These are phyloP conservation scores for Syzygium syzygioides DNA, from an alignment of 441 rosid species.

Conservation along the genomic window DNA sequence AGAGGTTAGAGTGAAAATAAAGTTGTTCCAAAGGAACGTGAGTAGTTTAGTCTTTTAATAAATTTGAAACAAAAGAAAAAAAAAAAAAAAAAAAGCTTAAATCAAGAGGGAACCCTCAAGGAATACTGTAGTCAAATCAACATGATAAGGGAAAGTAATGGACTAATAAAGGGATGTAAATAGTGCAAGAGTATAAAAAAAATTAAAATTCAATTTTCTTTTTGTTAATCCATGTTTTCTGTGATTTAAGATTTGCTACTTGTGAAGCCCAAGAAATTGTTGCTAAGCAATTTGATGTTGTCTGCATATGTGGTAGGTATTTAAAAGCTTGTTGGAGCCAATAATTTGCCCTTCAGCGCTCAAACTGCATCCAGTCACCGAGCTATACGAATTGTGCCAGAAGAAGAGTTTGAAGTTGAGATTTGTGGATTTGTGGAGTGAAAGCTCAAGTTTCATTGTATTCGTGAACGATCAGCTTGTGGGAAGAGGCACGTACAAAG, in stretches of 20 bases:
- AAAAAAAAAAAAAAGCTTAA: too few relatives aligned
- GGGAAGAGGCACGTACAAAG: constrained; percentile 30
- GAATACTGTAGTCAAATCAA: too few relatives aligned
- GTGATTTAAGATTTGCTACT: neutral
- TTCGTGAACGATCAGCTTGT: constrained; percentile 26
- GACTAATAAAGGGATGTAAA: too few relatives aligned
- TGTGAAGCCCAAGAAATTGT: neutral
- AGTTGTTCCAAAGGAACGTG: too few relatives aligned
- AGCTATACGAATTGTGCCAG: constrained; percentile 49
- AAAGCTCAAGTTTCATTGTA: constrained; percentile 21
- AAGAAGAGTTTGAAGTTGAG: constrained; percentile 40
- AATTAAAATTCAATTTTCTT: neutral
- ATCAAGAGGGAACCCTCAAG: too few relatives aligned
- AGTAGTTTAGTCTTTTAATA: too few relatives aligned
- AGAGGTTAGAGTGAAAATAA: too few relatives aligned
- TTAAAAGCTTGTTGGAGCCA: constrained; percentile 49
- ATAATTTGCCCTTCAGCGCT: constrained; percentile 33
- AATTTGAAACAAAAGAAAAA: too few relatives aligned
- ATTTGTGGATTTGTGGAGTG: constrained; percentile 47
- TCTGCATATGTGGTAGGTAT: constrained; percentile 18
- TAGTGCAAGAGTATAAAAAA: too few relatives aligned
- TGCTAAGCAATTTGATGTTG: neutral
- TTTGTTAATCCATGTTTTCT: neutral
- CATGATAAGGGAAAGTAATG: too few relatives aligned
- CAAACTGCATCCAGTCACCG: constrained; percentile 36